Base-by-base conservation (phyloP, 1,284 basidiomycete species). In the Chondrostereum purpureum region DNA sequence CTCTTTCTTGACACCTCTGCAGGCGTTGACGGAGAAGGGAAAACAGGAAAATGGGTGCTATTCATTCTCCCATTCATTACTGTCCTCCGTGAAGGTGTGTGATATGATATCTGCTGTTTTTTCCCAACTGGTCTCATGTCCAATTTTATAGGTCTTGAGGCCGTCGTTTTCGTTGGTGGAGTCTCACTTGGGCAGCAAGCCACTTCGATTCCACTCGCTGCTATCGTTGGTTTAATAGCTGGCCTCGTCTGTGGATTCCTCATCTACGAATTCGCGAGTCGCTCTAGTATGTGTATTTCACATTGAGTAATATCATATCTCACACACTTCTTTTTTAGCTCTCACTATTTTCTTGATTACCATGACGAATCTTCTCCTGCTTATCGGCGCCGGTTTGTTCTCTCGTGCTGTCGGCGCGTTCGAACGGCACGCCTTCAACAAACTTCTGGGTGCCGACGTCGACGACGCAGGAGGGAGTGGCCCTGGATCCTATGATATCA, bases 331-430 rank as follows among this genome's bases (percentile, higher is more conserved):
- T 41, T 33, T 18, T 31, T 17, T 50, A 85, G 81, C 84, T 1
- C 65, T 92, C 22, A 80, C 79, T 38, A 69, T 90, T 55, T 94
- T 94, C 81, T 73, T 95, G 42, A 66, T 95, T 60, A 72, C 80
- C 49, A 95, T 93, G 73, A 94, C 93, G 44, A 88, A 88, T 70
- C 69, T 96, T 56, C 68, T 96, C 43, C 77, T 95, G 53, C 80
- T 96, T 57, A 92, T 96, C 64, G 92, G 93, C 33, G 85, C 92
- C 0, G 93, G 92, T 13, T 77, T 96, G 36, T 90, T 92, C 65
- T 83, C 80, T 50, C 82, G 77, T 60, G 69, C 83, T 3, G 70
- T 88, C 13, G 80, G 80, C 52, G 68, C 75, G 40, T 89, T 92
- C 66, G 67, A 94, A 61, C 65, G 70, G 53, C 71, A 92, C 60